phyloP scores from a whole-genome alignment of 345 rosid genomes.

The Cochlearia excelsa region DNA sequence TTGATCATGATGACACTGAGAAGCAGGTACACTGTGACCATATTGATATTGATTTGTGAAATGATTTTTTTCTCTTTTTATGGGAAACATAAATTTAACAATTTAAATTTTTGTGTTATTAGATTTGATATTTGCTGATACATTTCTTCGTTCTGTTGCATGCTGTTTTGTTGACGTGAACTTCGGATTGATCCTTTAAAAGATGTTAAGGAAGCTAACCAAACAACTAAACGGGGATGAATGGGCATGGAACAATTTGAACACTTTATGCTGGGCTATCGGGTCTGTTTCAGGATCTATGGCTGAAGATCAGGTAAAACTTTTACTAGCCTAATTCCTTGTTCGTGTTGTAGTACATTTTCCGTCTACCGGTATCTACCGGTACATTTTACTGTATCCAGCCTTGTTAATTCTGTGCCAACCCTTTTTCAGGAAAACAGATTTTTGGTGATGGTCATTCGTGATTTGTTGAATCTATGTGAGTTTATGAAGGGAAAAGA shows the following conservation, averaged over 20 bases:
- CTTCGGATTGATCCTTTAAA: conserved; percentile 29
- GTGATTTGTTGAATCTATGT: conserved; percentile 86
- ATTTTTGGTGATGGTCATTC: conserved; percentile 95
- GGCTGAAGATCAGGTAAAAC: conserved; percentile 90
- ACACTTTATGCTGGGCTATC: conserved; percentile 98
- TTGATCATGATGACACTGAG: conserved; percentile 98
- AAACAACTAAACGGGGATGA: conserved; percentile 94
- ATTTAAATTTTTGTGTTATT: not conserved
- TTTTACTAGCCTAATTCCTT: too few relatives aligned
- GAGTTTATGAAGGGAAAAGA: conserved; percentile 93
- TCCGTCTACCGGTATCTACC: too few relatives aligned
- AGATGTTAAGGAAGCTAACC: conserved; percentile 94
- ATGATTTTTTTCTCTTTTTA: not conserved
- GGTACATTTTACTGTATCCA: not conserved
- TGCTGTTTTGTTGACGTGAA: conserved; percentile 14
- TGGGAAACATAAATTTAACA: not conserved
- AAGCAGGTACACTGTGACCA: conserved; percentile 64
- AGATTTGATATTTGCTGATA: conserved; percentile 1
- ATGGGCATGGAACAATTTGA: conserved; percentile 93
- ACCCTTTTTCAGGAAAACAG: conserved; percentile 73
- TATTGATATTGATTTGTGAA: conserved; percentile 20
- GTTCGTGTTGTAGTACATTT: too few relatives aligned
- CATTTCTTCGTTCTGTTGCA: conserved; percentile 14
- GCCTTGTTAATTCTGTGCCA: conserved; percentile 14
- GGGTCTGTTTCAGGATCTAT: conserved; percentile 99